Evolutionary conservation across 768 basidiomycete species (phyloP), one percentile per base, ranked within the genome.

Genomic region (Grammothele lineata): DNA sequence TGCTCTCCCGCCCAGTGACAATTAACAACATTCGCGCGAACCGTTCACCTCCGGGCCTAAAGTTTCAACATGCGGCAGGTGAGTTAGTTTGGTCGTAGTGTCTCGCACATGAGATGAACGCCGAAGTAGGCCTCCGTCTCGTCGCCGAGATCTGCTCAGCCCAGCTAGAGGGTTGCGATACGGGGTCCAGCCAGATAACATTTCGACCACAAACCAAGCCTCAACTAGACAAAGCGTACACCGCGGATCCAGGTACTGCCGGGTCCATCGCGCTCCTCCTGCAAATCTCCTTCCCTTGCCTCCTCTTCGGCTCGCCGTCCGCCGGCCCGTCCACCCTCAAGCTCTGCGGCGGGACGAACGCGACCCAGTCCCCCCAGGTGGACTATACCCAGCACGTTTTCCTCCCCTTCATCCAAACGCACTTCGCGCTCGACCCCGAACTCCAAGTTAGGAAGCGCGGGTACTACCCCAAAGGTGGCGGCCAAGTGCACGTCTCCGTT

Each of bases 401-500:
- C 58, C 60, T 90, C 5, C 87, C 87, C 0, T 91, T 90, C 61
- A 62, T 87, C 24, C 67, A 65, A 19, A 68, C 63, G 10, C 81
- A 84, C 60, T 81, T 87, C 59, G 55, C 72, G 15, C 43, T 72
- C 34, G 46, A 61, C 7, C 63, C 75, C 2, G 62, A 64, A 4
- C 60, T 89, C 21, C 61, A 74, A 21, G 64, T 88, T 40, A 56
- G 65, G 35, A 75, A 69, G 48, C 73, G 87, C 8, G 87, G 87
- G 0, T 89, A 87, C 64, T 85, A 68, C 53, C 87, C 87, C 0
- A 80, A 73, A 55, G 87, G 87, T 18, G 86, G 87, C 3, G 87
- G 87, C 0, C 70, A 78, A 40, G 72, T 90, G 5, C 47, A 58
- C 1, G 68, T 81, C 43, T 65, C 60, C 1, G 48, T 72, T 3